Evolutionary conservation across 805 yeast genomes (phyloP), one percentile per base, ranked within the genome.

Genomic region (Ogataea pini): DNA sequence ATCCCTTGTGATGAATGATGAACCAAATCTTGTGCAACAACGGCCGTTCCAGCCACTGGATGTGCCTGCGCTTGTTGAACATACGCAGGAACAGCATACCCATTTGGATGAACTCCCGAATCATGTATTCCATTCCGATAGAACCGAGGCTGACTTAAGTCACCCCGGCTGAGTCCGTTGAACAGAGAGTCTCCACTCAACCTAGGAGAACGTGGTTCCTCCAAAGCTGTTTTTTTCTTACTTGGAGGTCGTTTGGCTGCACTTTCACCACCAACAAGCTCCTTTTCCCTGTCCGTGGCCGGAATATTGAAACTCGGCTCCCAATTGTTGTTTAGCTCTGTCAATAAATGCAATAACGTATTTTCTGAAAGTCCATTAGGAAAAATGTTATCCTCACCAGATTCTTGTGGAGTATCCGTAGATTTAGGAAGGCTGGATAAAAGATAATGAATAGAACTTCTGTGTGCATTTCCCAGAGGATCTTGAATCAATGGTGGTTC

Each of bases 321-420:
- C 56, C 56, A 52, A 29, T 52, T 52, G 43, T 49, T 49, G 49
- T 49, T 52, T 7, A 52, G 34, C 34, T 49, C 56, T 20, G 38
- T 39, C 25, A 52, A n/a, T 33, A 52, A 38, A 9, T 22, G 31
- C n/a, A 34, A 27, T 10, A 44, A 14, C 14, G 40, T 17, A 13
- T 37, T 29, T 8, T 47, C 50, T 3, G 40, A 27, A 3, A 27
- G 22, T 3, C 42, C 42, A 7, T 39, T 13, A 8, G 42, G 25
- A 18, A 25, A 36, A 2, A 25, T 18, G 20, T 17, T 6, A 3
- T 24, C 29, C 20, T 24, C 32, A 6, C 19, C 13, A 18, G 41
- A 8, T n/a, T 24, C 10, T 7, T 18, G 4, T 29, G 34, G 16
- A 8, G 34, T 14, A 3, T 31, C 34, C 17, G 6, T 3, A n/a